Percentiles rank a stretch among this genome's conserved stretches.
phyloP scores from a whole-genome alignment of 148 eudicot genomes.

The Vaccinium myrtillus region DNA sequence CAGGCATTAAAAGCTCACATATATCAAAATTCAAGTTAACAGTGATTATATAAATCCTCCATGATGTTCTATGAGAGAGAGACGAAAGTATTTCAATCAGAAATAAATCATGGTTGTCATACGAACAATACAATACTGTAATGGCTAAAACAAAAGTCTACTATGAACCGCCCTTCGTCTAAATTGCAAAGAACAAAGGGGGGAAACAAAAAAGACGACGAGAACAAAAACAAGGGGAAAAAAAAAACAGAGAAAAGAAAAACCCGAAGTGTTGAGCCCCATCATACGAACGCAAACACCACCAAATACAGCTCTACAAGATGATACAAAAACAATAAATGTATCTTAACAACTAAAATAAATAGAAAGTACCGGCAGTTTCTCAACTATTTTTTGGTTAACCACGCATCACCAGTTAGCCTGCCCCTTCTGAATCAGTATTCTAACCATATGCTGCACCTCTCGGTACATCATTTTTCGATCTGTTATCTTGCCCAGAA shows the following conservation, averaged over 20 bases:
- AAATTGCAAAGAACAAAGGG: neutral
- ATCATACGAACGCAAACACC: neutral
- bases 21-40: neutral
- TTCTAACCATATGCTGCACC: neutral
- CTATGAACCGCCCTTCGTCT: neutral
- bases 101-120: neutral
- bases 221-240: neutral
- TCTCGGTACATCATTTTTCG: neutral
- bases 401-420: slow-evolving; percentile 14
- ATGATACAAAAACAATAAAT: slow-evolving; percentile 11
- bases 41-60: neutral
- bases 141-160: neutral
- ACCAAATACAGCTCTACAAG: slow-evolving; percentile 13
- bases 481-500: neutral
- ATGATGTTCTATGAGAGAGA: neutral
- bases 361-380: neutral
- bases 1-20: neutral
- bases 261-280: neutral
- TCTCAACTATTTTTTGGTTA: slow-evolving; percentile 8
- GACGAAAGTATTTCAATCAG: neutral
- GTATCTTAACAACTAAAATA: slow-evolving; percentile 18
- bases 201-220: neutral
- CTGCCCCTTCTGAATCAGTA: slow-evolving; percentile 1
- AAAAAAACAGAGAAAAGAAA: neutral
- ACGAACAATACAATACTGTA: neutral